Percentiles rank a stretch among this genome's conserved stretches.
These are phyloP conservation scores for Cercis canadensis DNA, from an alignment of 306 rosid genomes.

Conservation along the genomic window DNA sequence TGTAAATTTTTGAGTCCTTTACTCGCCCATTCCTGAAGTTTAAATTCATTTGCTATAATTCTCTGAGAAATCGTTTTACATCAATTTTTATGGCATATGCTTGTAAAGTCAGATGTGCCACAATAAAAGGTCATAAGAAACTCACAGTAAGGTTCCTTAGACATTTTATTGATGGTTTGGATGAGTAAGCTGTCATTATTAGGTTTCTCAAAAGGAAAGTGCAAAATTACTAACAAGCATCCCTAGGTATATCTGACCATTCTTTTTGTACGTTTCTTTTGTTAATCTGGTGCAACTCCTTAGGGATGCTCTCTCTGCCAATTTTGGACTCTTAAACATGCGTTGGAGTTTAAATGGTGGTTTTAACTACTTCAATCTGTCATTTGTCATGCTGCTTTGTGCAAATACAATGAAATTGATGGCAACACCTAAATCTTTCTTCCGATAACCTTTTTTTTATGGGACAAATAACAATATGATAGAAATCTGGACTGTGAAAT, in stretches of 20 bases:
- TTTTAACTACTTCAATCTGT: no score
- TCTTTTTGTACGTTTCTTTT: conserved; percentile 16
- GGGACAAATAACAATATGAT: conserved; percentile 5
- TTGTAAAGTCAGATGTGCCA: conserved; percentile 9
- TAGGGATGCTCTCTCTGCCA: background rate
- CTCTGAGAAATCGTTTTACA: background rate
- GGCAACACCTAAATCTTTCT: background rate
- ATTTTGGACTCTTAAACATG: no score
- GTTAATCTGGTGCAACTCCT: conserved; percentile 1
- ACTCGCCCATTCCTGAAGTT: conserved; percentile 24
- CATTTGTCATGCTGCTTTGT: conserved; percentile 16
- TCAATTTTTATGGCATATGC: background rate
- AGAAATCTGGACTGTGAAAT: background rate
- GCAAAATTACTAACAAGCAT: conserved; percentile 4
- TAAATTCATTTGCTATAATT: conserved; percentile 18
- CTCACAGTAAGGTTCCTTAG: background rate
- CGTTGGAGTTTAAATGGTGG: background rate
- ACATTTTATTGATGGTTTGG: conserved; percentile 23
- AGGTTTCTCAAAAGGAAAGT: background rate
- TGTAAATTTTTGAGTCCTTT: conserved; percentile 36
- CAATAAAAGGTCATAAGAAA: background rate
- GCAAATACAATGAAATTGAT: background rate
- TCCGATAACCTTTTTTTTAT: background rate
- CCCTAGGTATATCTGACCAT: background rate
- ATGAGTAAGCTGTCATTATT: conserved; percentile 2